phyloP scores from a whole-genome alignment of 1,284 basidiomycete genomes.

The Puccinia hordei region DNA sequence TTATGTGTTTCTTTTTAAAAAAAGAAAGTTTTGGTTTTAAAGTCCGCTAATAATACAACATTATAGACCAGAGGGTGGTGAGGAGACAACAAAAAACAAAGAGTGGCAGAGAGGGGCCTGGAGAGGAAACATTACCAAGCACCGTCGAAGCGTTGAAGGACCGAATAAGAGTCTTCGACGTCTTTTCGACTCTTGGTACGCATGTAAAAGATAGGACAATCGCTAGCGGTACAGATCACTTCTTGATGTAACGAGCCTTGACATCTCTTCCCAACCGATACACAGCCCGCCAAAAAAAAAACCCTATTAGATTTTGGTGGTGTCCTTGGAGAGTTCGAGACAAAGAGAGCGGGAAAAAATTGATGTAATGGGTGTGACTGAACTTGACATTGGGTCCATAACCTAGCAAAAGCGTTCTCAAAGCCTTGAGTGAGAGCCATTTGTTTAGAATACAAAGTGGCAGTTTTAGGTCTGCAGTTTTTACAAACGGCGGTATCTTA shows the following conservation, averaged over 20 bases:
- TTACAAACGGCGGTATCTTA: slow-evolving; percentile 91
- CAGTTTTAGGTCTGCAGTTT: slow-evolving; percentile 79
- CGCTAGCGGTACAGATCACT: slow-evolving; percentile 52
- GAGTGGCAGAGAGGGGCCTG: too few species aligned
- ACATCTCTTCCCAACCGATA: slow-evolving; percentile 66
- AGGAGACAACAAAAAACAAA: background rate
- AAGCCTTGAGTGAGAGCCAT: slow-evolving; percentile 70
- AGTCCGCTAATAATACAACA: background rate
- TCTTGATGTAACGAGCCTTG: slow-evolving; percentile 91
- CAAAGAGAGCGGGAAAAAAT: background rate
- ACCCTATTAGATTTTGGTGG: background rate
- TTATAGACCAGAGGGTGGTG: background rate
- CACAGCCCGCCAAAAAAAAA: background rate
- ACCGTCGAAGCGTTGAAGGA: slow-evolving; percentile 53
- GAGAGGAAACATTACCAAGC: slow-evolving; percentile 53
- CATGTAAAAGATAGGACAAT: slow-evolving; percentile 55
- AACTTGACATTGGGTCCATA: slow-evolving; percentile 94
- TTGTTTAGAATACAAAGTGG: slow-evolving; percentile 89
- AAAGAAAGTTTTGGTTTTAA: too few species aligned
- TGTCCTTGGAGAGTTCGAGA: background rate
- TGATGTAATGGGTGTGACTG: background rate
- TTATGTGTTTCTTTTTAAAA: too few species aligned
- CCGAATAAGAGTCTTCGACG: slow-evolving; percentile 52
- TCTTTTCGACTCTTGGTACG: slow-evolving; percentile 54
- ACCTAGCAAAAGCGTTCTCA: slow-evolving; percentile 83